Base-by-base conservation (phyloP, 2,329 filamentous ascomycete genomes). In the Aspergillus neoniger region DNA sequence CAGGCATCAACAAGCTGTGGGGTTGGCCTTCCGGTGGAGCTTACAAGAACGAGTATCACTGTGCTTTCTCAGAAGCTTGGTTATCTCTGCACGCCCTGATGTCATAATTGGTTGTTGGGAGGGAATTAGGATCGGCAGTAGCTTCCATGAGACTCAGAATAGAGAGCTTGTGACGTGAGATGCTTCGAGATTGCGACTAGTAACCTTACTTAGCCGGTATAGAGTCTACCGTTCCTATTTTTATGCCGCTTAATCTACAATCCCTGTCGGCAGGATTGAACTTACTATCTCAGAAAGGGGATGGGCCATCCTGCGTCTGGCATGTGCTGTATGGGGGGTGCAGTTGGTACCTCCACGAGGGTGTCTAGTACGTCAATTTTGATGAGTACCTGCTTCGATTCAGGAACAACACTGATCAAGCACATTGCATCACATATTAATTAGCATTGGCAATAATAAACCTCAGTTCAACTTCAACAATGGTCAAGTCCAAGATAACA, bases 391-490 rank as follows among this genome's bases (percentile, higher is more conserved):
- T 36, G 32, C 12, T 36, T 36, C 12, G 5, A 14, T 36, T 15
- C 10, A 12, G 28, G 2, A 36, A 36, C 12, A 36, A 14, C 5
- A 6, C 12, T 36, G 32, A 36, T 5, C 4, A 36, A 2, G 32
- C 5, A 15, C 5, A 5, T 36, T 5, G 1, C 12, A 14, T 36
- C 32, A 6, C 4, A 2, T 0, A 36, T 14, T 1, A 2, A 0
- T 14, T 36, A 36, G 32, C 12, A 5, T 14, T 36, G 32, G 12
- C 5, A 36, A 36, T 14, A 15, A 36, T 36, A 12, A 36, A 15
- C 32, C 5, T 0, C 1, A 36, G 32, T 36, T 36, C 32, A 36
- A 36, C 32, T 36, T 36, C 32, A 36, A 36, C 32, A 14, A 36
- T 36, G 5, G 2, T 12, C 32, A 36, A 36, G 12, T 6, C 5